Conservation (phyloP, 768 basidiomycete genomes). For the Rhodosporidiobolus sp. region DNA sequence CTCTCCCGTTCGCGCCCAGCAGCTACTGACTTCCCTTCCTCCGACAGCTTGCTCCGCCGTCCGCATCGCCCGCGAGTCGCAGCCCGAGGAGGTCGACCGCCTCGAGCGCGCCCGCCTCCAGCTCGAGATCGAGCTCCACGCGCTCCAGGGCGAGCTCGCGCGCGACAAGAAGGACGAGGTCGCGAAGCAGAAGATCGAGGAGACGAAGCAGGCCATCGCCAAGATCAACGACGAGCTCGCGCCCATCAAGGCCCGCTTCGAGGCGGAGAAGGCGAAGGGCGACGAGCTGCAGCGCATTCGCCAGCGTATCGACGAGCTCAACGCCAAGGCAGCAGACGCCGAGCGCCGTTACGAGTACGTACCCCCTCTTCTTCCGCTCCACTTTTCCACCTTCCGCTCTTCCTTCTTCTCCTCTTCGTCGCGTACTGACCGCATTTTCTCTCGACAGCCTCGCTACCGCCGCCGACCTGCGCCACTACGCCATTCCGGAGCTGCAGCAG, state of each 20-base stretch:
- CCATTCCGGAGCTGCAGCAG: slow-evolving; percentile 78
- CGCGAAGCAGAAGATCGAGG: slow-evolving; percentile 65
- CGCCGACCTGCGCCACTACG: slow-evolving; percentile 85
- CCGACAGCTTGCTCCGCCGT: slow-evolving; percentile 66
- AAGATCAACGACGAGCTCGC: slow-evolving; percentile 50
- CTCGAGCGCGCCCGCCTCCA: slow-evolving; percentile 83
- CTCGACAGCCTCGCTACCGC: slow-evolving; percentile 59
- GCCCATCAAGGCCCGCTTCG: slow-evolving; percentile 51
- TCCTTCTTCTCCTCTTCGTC: slow-evolving; percentile 42
- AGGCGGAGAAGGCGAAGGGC: slow-evolving; percentile 41
- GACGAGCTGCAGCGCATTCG: slow-evolving; percentile 72
- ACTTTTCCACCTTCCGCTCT: too few relatives aligned
- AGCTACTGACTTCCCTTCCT: slow-evolving; percentile 54
- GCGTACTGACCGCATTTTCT: slow-evolving; percentile 2
- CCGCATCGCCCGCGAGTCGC: slow-evolving; percentile 88
- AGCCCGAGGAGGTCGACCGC: slow-evolving; percentile 88
- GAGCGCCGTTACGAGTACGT: slow-evolving; percentile 66
- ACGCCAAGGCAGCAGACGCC: slow-evolving; percentile 87
- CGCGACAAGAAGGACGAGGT: slow-evolving; percentile 81
- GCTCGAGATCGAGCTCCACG: slow-evolving; percentile 91
- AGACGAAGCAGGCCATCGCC: slow-evolving; percentile 73
- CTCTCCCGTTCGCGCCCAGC: not conserved
- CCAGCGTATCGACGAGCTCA: slow-evolving; percentile 82
- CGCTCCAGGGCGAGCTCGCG: slow-evolving; percentile 63
- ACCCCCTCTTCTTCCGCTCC: not conserved